Conservation (phyloP, 2,329 filamentous ascomycete genomes). For the Cladophialophora bantiana region DNA sequence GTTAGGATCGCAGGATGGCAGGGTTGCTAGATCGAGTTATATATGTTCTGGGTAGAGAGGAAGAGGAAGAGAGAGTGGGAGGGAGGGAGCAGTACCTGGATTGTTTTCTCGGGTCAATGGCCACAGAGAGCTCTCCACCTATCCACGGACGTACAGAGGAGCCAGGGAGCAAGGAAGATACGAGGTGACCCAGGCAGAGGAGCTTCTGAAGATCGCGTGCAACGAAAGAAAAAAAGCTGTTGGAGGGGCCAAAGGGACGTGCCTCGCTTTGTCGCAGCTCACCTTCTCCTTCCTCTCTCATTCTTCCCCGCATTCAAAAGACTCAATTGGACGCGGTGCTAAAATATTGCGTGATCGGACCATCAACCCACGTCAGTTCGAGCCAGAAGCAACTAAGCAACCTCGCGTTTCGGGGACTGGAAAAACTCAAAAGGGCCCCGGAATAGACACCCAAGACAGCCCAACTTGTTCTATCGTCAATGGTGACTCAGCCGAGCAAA, state of each 20-base stretch:
- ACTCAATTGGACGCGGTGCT: conserved; percentile 8
- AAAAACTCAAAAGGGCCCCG: not conserved
- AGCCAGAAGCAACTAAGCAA: not conserved
- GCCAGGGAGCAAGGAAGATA: not conserved
- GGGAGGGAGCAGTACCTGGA: conserved; percentile 5
- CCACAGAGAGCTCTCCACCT: not conserved
- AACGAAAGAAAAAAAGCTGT: not conserved
- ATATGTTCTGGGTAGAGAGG: not conserved
- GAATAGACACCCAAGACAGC: not conserved
- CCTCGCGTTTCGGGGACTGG: not conserved
- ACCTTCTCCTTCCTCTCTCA: not conserved
- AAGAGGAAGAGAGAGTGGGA: not conserved
- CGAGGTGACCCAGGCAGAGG: not conserved
- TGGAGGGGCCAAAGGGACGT: not conserved
- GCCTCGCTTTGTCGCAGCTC: not conserved
- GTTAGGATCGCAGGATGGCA: not conserved
- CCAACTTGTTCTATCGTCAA: not conserved
- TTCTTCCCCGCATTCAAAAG: conserved; percentile 25
- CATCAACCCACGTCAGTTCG: conserved; percentile 14
- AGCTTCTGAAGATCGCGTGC: conserved; percentile 5
- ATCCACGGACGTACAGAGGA: not conserved
- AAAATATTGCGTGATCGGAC: conserved; percentile 26
- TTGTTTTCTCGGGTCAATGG: not conserved
- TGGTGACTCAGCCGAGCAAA: not conserved
- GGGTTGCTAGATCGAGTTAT: not conserved